Base-by-base conservation (phyloP, 345 rosid species). In the Citrus maxima region DNA sequence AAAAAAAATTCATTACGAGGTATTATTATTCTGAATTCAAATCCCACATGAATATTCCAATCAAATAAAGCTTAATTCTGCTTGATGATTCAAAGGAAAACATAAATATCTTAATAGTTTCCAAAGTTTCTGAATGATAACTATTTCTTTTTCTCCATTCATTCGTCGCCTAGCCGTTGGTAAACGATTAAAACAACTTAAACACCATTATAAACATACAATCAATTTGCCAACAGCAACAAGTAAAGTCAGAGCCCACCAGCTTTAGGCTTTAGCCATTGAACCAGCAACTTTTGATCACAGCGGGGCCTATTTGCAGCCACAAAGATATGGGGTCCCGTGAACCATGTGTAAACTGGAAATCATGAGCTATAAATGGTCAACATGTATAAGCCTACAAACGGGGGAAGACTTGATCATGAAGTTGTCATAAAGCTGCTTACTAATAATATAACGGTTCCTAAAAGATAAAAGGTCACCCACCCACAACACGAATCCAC, bases 281-380 rank as follows among this genome's bases (percentile, higher is more conserved):
- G 56, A 69, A 42, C 34, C 55, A 6, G 7, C 1, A 37, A 37
- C 51, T 42, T 69, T 69, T 69, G 10, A 8, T 27, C 49, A 69
- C 13, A 22, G 73, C 73, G 55, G 73, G 73, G 10, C 55, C 73
- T 42, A 6, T 12, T 30, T 56, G 38, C 54, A 38, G 67, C 9
- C 56, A 25, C 16, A 37, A 25, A 56, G 32, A 1, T 7, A 10
- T 0, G 59, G 59, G 77, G 77, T 74, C 59, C 77, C 18, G 10
- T 40, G 35, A 40, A 37, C 66, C 76, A 35, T 73, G 66, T 12
- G 51, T 10, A 28, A 46, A 46, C 51, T 13, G 51, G 51, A 13
- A 73, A 73, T 73, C 51, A 73, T 58, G 66, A 73, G 66, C 30
- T 12, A 55, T 59, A 10, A 12, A 32, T 61, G 77, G 77, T 73